Evolutionary conservation across 306 rosid genomes (phyloP), one percentile per base, ranked within the genome.

Genomic region (Trichosanthes cucumerina): DNA sequence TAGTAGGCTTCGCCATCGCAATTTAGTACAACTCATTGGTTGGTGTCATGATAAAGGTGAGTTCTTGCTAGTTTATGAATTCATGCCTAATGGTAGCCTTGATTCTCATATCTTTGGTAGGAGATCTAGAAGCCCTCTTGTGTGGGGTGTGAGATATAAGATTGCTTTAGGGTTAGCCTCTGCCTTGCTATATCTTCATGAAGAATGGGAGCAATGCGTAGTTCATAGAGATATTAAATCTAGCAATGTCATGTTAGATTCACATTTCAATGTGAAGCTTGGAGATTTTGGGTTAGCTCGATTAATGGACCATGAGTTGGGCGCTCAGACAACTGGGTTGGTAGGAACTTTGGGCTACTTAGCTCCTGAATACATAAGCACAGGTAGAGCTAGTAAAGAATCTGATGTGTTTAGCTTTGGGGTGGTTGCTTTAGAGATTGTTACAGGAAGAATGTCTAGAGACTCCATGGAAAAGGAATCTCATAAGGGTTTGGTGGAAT

Each of bases 211-310:
- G 6, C 70, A 63, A 16, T 63, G 70, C 3, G 70, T 63, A 11
- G 70, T 63, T 33, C 70, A 63, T 63, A 63, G 70, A 63, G 70
- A 63, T 16, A 63, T 63, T 14, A 63, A 63, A 7, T 63, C 70
- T 0, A 63, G 70, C n/a, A 63, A 63, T 33, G 13, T 63, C 23
- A 63, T 63, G 70, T 31, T 63, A 7, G 70, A 63, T 33, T 63
- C 70, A 3, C 33, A 63, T 44, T 63, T 63, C 43, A 63, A 31
- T 3, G 70, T 63, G 0, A 63, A 63, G 44, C 70, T 63, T 33
- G 70, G 70, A 0, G 70, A 63, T 33, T 63, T 63, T 7, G 70
- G 70, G 12, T 4, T 63, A 1, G 70, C 70, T 63, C 21, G 70
- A 33, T 33, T 63, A 2, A 63, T 63, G 70, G 70, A 63, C 44